Percentiles rank a stretch among this genome's conserved stretches.
These are phyloP conservation scores for Zygosaccharomyces lentus DNA, from an alignment of 805 yeast species.

Conservation along the genomic window DNA sequence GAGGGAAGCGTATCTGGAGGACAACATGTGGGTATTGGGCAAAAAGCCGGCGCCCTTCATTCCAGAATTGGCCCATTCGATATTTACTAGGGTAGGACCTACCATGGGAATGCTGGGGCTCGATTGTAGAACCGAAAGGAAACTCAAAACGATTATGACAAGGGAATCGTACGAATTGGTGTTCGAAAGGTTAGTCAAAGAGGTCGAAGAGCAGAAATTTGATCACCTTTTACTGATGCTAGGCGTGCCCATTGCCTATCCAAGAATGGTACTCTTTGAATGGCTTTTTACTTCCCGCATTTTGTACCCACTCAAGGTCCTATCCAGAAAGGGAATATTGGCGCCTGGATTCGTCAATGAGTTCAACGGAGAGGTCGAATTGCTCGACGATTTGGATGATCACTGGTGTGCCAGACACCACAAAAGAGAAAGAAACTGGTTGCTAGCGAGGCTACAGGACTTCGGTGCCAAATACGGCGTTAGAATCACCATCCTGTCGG, in stretches of 20 bases:
- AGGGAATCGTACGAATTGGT: conserved; percentile 53
- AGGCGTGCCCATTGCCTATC: conserved; percentile 94
- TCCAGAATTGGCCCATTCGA: conserved; percentile 58
- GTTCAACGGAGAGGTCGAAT: conserved; percentile 87
- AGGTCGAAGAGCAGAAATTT: conserved; percentile 48
- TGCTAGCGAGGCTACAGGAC: conserved; percentile 56
- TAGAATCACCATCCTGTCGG: conserved; percentile 79
- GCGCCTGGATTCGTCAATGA: conserved; percentile 78
- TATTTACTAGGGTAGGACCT: conserved; percentile 69
- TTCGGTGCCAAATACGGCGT: conserved; percentile 62
- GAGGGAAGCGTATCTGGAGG: conserved; percentile 39
- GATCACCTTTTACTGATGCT: conserved; percentile 78
- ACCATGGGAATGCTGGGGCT: conserved; percentile 70
- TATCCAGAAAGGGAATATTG: conserved; percentile 58
- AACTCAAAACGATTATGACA: conserved; percentile 51
- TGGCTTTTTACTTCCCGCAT: conserved; percentile 57
- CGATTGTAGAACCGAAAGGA: conserved; percentile 92
- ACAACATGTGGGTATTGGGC: conserved; percentile 62
- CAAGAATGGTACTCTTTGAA: conserved; percentile 90
- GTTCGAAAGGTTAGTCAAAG: conserved; percentile 56
- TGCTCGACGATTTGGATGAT: conserved; percentile 88
- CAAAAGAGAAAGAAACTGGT: conserved; percentile 74
- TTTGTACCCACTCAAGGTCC: conserved; percentile 58
- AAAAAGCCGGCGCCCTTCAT: conserved; percentile 62
- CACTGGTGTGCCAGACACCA: conserved; percentile 95